A percentile compares a stretch with the other conserved stretches of the same genome.
Conservation (phyloP, 2,329 filamentous ascomycete genomes). For the Venturia effusa region DNA sequence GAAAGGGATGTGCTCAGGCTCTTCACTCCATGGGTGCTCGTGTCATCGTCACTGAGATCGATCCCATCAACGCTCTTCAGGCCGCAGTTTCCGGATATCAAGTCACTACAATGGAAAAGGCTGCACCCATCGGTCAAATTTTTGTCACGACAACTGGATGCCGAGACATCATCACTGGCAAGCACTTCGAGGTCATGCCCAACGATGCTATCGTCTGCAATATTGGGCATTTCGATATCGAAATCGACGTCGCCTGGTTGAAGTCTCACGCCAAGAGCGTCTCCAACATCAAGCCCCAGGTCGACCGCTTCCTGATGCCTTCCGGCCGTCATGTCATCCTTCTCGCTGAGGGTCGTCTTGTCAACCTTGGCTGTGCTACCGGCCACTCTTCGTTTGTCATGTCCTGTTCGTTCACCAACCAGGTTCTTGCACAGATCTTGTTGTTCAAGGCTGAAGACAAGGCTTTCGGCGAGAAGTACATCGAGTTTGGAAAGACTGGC, state of each 20-base stretch:
- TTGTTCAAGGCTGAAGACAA: conserved; percentile 87
- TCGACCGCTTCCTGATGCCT: conserved; percentile 93
- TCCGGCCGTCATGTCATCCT: conserved; percentile 96
- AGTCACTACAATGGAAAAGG: conserved; percentile 97
- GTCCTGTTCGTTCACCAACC: conserved; percentile 99
- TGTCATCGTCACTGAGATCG: conserved; percentile 91
- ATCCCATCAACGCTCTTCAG: conserved; percentile 99
- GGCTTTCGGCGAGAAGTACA: conserved; percentile 84
- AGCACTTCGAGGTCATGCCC: conserved; percentile 89
- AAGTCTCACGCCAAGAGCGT: conserved; percentile 91
- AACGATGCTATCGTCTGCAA: conserved; percentile 99
- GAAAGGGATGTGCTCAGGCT: conserved; percentile 95
- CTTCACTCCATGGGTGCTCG: conserved; percentile 96
- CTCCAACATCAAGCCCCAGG: conserved; percentile 99
- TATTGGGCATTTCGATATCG: conserved; percentile 99
- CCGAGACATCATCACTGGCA: conserved; percentile 88
- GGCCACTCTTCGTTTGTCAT: conserved; percentile 99
- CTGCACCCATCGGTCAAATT: conserved; percentile 80
- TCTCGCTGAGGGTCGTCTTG: conserved; percentile 93
- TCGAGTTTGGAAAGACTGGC: conserved; percentile 87
- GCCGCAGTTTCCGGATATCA: conserved; percentile 95
- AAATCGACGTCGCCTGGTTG: conserved; percentile 99
- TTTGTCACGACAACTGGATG: conserved; percentile 99
- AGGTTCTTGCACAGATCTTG: conserved; percentile 98
- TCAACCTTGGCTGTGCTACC: conserved; percentile 98